phyloP scores from a whole-genome alignment of 306 rosid genomes.

The Prunus campanulata region DNA sequence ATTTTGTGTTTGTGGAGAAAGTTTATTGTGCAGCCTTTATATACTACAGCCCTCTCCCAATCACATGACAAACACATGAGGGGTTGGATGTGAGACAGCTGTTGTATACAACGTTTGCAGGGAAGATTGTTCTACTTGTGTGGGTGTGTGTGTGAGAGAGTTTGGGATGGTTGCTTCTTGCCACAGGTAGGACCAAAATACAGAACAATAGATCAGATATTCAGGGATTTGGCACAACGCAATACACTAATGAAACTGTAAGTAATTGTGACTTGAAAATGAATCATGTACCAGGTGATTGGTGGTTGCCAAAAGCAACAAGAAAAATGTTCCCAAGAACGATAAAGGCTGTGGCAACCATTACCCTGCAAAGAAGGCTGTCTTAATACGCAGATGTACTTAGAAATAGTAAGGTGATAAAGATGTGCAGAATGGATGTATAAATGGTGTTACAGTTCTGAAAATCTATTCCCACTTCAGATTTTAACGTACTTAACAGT shows the following conservation, averaged over 20 bases:
- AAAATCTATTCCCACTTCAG: slow-evolving; percentile 31
- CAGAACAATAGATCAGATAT: not conserved
- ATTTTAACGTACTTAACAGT: slow-evolving; percentile 78
- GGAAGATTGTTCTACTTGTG: not conserved
- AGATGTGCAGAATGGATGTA: not conserved
- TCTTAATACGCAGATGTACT: slow-evolving; percentile 12
- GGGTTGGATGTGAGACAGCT: not conserved
- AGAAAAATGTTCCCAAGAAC: slow-evolving; percentile 93
- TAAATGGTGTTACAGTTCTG: not conserved
- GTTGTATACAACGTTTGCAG: not conserved
- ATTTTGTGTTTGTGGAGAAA: not conserved
- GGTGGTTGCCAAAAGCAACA: slow-evolving; percentile 98
- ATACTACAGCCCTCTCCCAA: not conserved
- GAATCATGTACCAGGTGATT: slow-evolving; percentile 77
- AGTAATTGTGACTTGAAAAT: slow-evolving; percentile 14
- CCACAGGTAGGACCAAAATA: not conserved
- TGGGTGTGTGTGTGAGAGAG: not conserved
- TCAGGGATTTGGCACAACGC: not conserved
- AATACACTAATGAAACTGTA: slow-evolving; percentile 10
- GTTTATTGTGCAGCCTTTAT: not conserved
- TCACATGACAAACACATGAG: not conserved
- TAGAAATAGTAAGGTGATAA: slow-evolving; percentile 3
- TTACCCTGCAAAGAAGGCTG: slow-evolving; percentile 55
- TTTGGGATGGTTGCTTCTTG: not conserved
- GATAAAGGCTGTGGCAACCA: slow-evolving; percentile 94